These are phyloP conservation scores for Pseudopithomyces maydicus DNA, from an alignment of 2,329 filamentous ascomycete genomes.

Conservation along the genomic window DNA sequence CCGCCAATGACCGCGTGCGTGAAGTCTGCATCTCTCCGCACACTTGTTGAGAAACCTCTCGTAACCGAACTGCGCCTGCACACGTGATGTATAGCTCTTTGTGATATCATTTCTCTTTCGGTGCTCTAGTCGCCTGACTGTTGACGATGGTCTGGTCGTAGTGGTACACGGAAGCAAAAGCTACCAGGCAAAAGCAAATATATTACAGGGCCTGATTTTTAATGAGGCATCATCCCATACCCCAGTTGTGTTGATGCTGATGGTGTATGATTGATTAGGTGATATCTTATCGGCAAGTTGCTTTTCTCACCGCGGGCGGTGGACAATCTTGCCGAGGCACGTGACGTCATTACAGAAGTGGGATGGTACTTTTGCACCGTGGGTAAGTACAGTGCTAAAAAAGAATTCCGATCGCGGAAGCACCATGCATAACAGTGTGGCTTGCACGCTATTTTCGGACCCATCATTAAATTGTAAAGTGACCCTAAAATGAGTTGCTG, in stretches of 20 bases:
- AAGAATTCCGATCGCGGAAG: too few species aligned
- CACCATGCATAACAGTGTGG: too few species aligned
- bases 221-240: too few species aligned
- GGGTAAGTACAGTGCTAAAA: too few species aligned
- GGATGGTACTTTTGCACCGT: neutral
- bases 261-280: neutral
- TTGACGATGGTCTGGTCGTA: neutral
- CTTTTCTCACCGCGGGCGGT: neutral
- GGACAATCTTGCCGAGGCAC: neutral
- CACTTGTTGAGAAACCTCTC: conserved; percentile 30
- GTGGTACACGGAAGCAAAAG: neutral
- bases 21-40: conserved; percentile 58
- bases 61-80: neutral
- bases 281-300: conserved; percentile 1
- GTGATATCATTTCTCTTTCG: neutral
- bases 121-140: neutral
- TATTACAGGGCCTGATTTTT: too few species aligned
- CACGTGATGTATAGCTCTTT: neutral
- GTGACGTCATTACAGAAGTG: neutral
- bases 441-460: too few species aligned
- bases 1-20: conserved; percentile 71
- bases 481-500: neutral
- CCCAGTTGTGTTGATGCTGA: neutral
- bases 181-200: neutral
- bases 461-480: too few species aligned